Evolutionary conservation across 176 grass and related monocot genomes (phyloP).

Genomic region (Carex pumila): DNA sequence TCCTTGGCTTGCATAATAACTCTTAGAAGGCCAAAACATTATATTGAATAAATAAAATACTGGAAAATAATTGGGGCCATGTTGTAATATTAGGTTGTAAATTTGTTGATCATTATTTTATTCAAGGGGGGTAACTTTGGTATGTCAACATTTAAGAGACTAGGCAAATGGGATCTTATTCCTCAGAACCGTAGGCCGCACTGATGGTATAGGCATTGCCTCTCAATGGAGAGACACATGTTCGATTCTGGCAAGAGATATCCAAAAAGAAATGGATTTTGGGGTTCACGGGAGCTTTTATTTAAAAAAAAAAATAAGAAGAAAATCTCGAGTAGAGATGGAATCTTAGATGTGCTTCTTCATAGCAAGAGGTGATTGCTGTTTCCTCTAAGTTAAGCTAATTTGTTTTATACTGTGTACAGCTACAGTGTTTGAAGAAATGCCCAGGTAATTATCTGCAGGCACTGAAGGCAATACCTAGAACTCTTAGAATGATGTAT

Average conservation of each 20-base stretch:
- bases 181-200: no score
- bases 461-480: constrained; percentile 90
- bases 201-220: no score
- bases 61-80: background rate
- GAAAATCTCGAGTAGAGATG: background rate
- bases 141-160: background rate
- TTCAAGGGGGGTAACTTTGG: background rate
- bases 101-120: background rate
- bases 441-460: constrained; percentile 94
- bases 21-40: background rate
- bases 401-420: constrained; percentile 24
- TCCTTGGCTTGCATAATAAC: background rate
- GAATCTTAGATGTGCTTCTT: background rate
- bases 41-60: background rate
- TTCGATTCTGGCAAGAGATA: no score
- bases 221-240: no score
- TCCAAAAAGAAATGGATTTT: no score
- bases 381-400: constrained; percentile 15
- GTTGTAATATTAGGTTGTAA: background rate
- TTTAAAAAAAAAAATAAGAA: no score
- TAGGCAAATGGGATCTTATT: background rate
- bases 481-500: constrained; percentile 98
- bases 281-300: no score
- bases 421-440: constrained; percentile 97
- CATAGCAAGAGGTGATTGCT: background rate